A percentile compares a stretch with the other conserved stretches of the same genome.
Conservation (phyloP, 352 stramenopile genomes). For the Poterioochromonas sp. region DNA sequence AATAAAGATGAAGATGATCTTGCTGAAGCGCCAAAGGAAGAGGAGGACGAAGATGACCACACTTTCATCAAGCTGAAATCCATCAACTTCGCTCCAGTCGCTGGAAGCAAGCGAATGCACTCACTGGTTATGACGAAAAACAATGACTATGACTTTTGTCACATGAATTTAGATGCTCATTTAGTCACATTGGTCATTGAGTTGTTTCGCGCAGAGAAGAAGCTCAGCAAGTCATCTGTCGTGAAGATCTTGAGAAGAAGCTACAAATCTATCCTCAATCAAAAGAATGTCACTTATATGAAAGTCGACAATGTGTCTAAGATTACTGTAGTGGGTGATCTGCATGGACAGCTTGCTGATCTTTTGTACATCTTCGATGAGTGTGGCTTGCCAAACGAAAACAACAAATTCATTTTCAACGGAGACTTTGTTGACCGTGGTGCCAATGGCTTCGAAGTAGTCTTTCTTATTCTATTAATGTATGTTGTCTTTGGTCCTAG, state of each 20-base stretch:
- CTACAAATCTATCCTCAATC: slow-evolving; percentile 26
- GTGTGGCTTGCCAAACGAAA: slow-evolving; percentile 67
- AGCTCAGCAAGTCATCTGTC: neutral
- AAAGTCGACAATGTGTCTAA: slow-evolving; percentile 63
- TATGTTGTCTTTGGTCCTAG: slow-evolving; percentile 49
- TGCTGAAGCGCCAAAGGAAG: neutral
- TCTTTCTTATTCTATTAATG: slow-evolving; percentile 51
- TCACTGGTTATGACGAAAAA: neutral
- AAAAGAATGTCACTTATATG: slow-evolving; percentile 59
- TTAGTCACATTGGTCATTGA: neutral
- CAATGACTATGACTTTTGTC: neutral
- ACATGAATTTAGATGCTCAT: slow-evolving; percentile 1
- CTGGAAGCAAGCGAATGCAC: neutral
- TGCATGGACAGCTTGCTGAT: slow-evolving; percentile 82
- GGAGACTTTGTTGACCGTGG: slow-evolving; percentile 81
- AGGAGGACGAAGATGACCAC: neutral
- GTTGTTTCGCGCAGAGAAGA: neutral
- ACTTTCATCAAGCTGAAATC: neutral
- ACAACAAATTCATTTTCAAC: slow-evolving; percentile 86
- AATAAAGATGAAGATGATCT: neutral
- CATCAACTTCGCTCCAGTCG: neutral
- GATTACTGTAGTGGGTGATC: slow-evolving; percentile 75
- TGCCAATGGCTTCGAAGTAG: slow-evolving; percentile 58
- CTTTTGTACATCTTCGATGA: slow-evolving; percentile 81
- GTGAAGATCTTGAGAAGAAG: slow-evolving; percentile 35